phyloP scores from a whole-genome alignment of 1,284 basidiomycete genomes.

The Laetiporus sulphureus region DNA sequence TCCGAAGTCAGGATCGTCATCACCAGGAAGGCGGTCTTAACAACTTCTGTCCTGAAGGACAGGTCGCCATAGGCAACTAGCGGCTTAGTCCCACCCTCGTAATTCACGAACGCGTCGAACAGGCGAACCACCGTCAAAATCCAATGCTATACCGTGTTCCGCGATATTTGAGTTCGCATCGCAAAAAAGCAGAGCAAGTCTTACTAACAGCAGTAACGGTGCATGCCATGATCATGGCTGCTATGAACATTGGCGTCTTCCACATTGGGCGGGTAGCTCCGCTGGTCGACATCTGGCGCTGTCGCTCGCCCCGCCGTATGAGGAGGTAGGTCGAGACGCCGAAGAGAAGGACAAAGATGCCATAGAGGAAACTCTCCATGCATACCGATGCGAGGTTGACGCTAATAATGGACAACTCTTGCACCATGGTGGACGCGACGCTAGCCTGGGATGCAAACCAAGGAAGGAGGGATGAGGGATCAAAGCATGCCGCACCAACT shows the following conservation, averaged over 20 bases:
- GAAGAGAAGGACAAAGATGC: conserved; percentile 4
- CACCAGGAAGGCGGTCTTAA: conserved; percentile 6
- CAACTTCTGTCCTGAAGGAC: conserved; percentile 1
- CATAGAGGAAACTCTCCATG: conserved; percentile 5
- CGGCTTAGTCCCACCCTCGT: conserved; percentile 2
- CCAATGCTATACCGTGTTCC: conserved; percentile 1
- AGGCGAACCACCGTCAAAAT: conserved; percentile 2
- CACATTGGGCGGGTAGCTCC: not conserved
- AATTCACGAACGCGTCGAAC: conserved; percentile 4
- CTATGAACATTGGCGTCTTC: conserved; percentile 5
- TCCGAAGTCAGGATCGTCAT: conserved; percentile 3
- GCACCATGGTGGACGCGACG: conserved; percentile 3
- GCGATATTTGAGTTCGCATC: too few relatives aligned
- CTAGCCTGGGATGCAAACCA: conserved; percentile 2
- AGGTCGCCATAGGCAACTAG: conserved; percentile 4
- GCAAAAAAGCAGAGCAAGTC: not conserved
- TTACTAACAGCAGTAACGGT: conserved; percentile 2
- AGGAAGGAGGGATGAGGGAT: not conserved
- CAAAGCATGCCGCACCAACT: too few relatives aligned
- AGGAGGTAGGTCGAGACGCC: conserved; percentile 4
- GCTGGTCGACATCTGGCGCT: not conserved
- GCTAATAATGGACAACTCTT: not conserved
- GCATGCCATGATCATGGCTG: not conserved
- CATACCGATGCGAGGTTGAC: conserved; percentile 4
- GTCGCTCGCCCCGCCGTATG: not conserved